Evolutionary conservation across 2,329 filamentous ascomycete genomes (phyloP).

Genomic region (Aspergillus quadricinctus): DNA sequence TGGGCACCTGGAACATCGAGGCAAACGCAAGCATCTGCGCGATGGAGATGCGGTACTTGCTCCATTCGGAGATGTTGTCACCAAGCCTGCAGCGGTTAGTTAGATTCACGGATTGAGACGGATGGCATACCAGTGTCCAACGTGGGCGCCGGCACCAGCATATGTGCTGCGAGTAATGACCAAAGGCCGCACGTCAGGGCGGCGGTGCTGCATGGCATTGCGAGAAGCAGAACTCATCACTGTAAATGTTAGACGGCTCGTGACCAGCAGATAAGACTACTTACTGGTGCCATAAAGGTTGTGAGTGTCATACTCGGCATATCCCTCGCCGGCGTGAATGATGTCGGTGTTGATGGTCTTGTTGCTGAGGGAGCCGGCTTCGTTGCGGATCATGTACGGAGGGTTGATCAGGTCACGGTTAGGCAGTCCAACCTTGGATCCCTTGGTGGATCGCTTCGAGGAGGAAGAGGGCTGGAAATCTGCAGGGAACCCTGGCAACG

Average conservation of each 20-base stretch:
- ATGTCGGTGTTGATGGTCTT: slow-evolving; percentile 64
- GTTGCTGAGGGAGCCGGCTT: slow-evolving; percentile 49
- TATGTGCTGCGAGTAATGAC: slow-evolving; percentile 75
- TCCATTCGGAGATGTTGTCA: slow-evolving; percentile 57
- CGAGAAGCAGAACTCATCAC: slow-evolving; percentile 67
- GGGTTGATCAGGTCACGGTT: slow-evolving; percentile 61
- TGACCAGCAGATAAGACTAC: slow-evolving; percentile 8
- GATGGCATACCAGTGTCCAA: slow-evolving; percentile 50
- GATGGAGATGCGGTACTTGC: slow-evolving; percentile 57
- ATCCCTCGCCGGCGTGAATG: slow-evolving; percentile 59
- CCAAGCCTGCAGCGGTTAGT: slow-evolving; percentile 44
- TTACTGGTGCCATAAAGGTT: slow-evolving; percentile 66
- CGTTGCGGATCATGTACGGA: slow-evolving; percentile 62
- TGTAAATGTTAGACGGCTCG: slow-evolving; percentile 9
- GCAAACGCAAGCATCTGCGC: slow-evolving; percentile 57
- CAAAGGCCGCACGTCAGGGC: slow-evolving; percentile 61
- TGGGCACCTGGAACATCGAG: slow-evolving; percentile 63
- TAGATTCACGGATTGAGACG: slow-evolving; percentile 18
- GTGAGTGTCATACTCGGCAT: slow-evolving; percentile 69
- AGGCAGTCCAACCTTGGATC: slow-evolving; percentile 55
- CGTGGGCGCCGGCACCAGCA: slow-evolving; percentile 61
- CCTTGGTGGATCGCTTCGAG: slow-evolving; percentile 13
- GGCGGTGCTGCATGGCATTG: slow-evolving; percentile 61
- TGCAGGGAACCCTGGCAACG: slow-evolving; percentile 64
- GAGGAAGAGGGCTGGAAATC: slow-evolving; percentile 57